These are phyloP conservation scores for Aechmea fasciata DNA, from an alignment of 176 grass and related monocot genomes.

Conservation along the genomic window DNA sequence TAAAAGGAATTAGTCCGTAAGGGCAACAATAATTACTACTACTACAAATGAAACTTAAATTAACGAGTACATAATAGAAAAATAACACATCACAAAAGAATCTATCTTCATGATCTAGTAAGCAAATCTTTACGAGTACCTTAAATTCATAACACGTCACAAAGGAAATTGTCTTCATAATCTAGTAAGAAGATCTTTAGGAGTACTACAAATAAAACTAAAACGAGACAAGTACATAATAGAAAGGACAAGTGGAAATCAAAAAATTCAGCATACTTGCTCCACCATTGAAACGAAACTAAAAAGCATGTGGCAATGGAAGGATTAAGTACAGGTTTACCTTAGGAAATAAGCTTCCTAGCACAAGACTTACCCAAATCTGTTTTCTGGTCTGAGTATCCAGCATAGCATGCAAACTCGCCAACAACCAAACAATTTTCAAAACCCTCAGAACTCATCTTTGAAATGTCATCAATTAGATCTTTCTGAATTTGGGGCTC, in stretches of 20 bases:
- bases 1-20: too few species aligned
- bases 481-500: slow-evolving; percentile 17
- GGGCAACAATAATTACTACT: too few species aligned
- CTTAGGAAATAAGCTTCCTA: background rate
- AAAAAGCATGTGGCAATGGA: background rate
- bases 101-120: too few species aligned
- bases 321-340: background rate
- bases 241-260: too few species aligned
- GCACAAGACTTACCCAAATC: slow-evolving; percentile 10
- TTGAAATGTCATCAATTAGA: slow-evolving; percentile 10
- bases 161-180: background rate
- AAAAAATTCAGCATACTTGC: too few species aligned
- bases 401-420: background rate
- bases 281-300: background rate
- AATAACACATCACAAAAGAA: too few species aligned
- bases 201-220: background rate
- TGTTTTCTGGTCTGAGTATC: background rate
- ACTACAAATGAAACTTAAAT: too few species aligned
- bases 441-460: slow-evolving; percentile 2
- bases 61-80: too few species aligned
- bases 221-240: background rate
- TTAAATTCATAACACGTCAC: background rate
- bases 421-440: background rate
- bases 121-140: too few species aligned
- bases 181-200: background rate